Percentiles rank a stretch among this genome's conserved stretches.
Conservation (phyloP, 164 flowering plant genomes). For the Piper longum region DNA sequence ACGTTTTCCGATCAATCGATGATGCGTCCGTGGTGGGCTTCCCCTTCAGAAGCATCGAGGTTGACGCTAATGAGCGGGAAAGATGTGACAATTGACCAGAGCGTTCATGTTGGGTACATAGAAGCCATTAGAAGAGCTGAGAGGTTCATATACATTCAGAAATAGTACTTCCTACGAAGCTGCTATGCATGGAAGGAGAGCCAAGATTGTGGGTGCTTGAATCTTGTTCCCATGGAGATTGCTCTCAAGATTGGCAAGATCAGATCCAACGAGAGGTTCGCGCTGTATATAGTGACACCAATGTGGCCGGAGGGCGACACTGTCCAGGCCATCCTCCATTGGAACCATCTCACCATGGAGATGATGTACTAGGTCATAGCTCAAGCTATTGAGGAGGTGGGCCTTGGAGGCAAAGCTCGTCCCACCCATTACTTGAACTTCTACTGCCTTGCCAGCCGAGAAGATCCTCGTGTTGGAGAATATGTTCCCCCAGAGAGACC, state of each 20-base stretch:
- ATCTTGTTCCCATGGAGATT: conserved; percentile 78
- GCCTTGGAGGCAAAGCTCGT: conserved; percentile 18
- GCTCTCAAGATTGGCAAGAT: conserved; percentile 80
- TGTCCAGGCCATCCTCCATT: conserved; percentile 77
- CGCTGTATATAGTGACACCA: conserved; percentile 71
- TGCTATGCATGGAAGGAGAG: conserved; percentile 73
- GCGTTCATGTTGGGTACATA: conserved; percentile 80
- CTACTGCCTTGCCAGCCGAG: conserved; percentile 89
- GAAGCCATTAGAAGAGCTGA: conserved; percentile 81
- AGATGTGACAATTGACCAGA: conserved; percentile 28
- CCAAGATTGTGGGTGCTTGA: conserved; percentile 48
- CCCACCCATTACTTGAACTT: conserved; percentile 78
- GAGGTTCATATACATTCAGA: conserved; percentile 78
- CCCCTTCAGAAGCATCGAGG: neutral
- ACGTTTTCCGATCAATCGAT: conserved; percentile 76
- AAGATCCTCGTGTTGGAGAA: conserved; percentile 38
- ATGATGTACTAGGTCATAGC: conserved; percentile 82
- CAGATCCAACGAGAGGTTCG: conserved; percentile 55
- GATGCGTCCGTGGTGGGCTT: conserved; percentile 35
- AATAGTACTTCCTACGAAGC: conserved; percentile 84
- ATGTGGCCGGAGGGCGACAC: conserved; percentile 95
- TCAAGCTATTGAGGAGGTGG: conserved; percentile 50
- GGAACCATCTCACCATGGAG: conserved; percentile 70
- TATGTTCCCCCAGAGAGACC: conserved; percentile 59
- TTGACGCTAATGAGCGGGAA: neutral